Evolutionary conservation across 805 yeast species (phyloP).

Genomic region (Sugiyamaella chiloensis): DNA sequence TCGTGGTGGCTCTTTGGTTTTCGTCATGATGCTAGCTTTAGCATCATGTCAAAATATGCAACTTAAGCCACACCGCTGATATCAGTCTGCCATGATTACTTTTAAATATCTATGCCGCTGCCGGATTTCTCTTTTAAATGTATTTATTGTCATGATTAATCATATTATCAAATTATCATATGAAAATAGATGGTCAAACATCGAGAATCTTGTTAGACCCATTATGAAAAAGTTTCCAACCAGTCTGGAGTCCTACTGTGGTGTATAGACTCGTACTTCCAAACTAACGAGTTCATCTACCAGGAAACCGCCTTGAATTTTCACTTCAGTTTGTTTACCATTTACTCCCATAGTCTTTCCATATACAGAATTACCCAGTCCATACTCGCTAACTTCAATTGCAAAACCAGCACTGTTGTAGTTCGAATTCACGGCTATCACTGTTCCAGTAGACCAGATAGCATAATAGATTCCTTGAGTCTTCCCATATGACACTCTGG

Average conservation of each 20-base stretch:
- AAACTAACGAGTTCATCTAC: slow-evolving; percentile 2
- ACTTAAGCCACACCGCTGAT: neutral
- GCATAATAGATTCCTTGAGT: slow-evolving; percentile 13
- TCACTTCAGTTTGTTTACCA: neutral
- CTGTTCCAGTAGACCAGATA: slow-evolving; percentile 12
- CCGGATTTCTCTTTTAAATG: too few relatives aligned
- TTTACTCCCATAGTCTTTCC: slow-evolving; percentile 81
- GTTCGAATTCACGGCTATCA: slow-evolving; percentile 13
- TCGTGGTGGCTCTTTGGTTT: slow-evolving; percentile 9
- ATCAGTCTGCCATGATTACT: too few relatives aligned
- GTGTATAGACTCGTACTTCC: neutral
- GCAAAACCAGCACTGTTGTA: neutral
- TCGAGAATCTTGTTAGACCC: too few relatives aligned
- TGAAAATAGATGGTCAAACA: too few relatives aligned
- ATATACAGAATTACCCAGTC: slow-evolving; percentile 47
- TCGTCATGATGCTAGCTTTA: neutral
- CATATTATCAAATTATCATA: too few relatives aligned
- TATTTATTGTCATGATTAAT: too few relatives aligned
- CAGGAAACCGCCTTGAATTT: neutral
- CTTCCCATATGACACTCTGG: slow-evolving; percentile 8
- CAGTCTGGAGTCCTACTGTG: too few relatives aligned
- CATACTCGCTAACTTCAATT: neutral
- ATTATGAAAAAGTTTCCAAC: too few relatives aligned
- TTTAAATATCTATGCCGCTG: too few relatives aligned
- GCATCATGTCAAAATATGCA: too few relatives aligned